Conservation (phyloP, 306 rosid genomes). For the Casuarina cunninghamiana region DNA sequence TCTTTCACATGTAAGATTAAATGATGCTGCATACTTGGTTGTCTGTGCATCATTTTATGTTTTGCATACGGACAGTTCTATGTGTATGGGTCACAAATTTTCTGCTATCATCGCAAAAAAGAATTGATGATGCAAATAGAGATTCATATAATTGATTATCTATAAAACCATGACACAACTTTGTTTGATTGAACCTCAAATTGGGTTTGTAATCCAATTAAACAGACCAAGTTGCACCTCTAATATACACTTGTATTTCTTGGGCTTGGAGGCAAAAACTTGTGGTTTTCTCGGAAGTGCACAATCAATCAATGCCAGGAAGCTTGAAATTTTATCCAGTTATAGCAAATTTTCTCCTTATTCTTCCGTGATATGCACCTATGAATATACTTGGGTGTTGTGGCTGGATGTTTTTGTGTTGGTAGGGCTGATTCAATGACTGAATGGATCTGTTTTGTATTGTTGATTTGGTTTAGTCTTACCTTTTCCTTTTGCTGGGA, state of each 20-base stretch:
- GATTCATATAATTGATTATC: background rate
- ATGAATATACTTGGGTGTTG: background rate
- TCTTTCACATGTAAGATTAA: background rate
- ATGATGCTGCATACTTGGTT: background rate
- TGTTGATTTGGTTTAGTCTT: background rate
- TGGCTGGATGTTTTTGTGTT: background rate
- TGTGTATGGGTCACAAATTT: background rate
- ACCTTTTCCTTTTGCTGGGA: background rate
- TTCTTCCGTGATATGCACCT: background rate
- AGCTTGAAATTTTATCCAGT: background rate
- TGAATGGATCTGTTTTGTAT: background rate
- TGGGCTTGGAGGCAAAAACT: background rate
- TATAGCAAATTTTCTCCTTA: background rate
- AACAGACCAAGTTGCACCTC: background rate
- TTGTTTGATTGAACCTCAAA: background rate
- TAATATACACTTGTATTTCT: background rate
- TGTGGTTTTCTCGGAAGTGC: background rate
- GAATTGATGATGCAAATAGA: background rate
- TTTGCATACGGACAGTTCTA: background rate
- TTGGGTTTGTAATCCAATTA: background rate
- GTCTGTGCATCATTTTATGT: background rate
- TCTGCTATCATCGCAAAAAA: background rate
- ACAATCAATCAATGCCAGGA: background rate
- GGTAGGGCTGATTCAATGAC: background rate
- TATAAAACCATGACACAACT: background rate